Percentiles rank a stretch among this genome's conserved stretches.
These are phyloP conservation scores for Xanthoconium stramineum DNA, from an alignment of 768 basidiomycete species.

Conservation along the genomic window DNA sequence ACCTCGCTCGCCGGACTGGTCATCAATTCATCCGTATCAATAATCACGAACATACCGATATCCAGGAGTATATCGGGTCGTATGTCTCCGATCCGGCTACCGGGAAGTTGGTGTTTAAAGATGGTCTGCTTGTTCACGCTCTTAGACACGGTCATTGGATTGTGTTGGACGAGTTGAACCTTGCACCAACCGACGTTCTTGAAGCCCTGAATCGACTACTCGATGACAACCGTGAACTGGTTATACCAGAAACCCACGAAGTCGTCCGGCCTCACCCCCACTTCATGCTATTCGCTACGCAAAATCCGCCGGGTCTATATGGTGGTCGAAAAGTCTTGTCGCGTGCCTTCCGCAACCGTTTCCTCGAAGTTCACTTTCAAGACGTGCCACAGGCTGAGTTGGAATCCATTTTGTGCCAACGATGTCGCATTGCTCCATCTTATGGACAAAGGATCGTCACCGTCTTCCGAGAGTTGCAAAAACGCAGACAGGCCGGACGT, in stretches of 20 bases:
- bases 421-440: conserved; percentile 90
- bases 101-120: conserved; percentile 93
- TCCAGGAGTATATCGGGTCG: conserved; percentile 96
- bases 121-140: conserved; percentile 91
- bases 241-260: conserved; percentile 95
- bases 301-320: conserved; percentile 95
- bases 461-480: conserved; percentile 92
- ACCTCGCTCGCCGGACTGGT: conserved; percentile 87
- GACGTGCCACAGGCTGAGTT: conserved; percentile 94
- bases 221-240: conserved; percentile 95
- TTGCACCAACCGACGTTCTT: conserved; percentile 96
- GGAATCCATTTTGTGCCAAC: conserved; percentile 89
- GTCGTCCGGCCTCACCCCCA: conserved; percentile 89
- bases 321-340: conserved; percentile 93
- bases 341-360: conserved; percentile 94
- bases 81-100: conserved; percentile 91
- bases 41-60: conserved; percentile 99
- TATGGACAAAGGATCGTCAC: conserved; percentile 87
- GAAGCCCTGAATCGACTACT: conserved; percentile 95
- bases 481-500: conserved; percentile 82
- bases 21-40: conserved; percentile 98
- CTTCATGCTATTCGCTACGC: conserved; percentile 98
- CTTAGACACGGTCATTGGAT: conserved; percentile 94
- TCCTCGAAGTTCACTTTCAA: conserved; percentile 95
- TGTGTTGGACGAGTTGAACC: conserved; percentile 94